phyloP scores from a whole-genome alignment of 75 land plant species.

The Cryptomeria japonica region DNA sequence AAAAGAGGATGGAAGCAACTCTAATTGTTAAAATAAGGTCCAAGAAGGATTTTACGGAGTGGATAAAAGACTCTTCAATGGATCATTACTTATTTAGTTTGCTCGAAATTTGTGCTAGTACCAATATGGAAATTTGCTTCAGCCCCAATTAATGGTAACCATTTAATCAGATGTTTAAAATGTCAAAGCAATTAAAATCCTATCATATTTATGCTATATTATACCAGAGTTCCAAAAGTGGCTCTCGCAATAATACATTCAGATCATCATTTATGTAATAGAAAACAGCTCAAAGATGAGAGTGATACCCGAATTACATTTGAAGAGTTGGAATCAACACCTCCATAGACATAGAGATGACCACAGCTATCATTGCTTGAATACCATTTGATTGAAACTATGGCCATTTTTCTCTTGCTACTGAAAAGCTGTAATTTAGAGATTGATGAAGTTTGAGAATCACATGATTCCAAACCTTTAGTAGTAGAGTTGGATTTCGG shows the following conservation, averaged over 20 bases:
- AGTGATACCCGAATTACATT: conserved; percentile 50
- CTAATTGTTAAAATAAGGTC: not conserved
- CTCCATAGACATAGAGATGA: conserved; percentile 69
- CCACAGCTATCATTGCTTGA: conserved; percentile 45
- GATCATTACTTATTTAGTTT: not conserved
- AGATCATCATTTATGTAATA: not conserved
- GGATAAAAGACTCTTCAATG: not conserved
- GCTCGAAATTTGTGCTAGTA: not conserved
- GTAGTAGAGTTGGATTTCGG: conserved; percentile 14
- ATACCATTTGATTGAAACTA: conserved; percentile 57
- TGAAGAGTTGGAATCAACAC: conserved; percentile 26
- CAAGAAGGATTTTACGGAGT: not conserved
- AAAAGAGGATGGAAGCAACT: not conserved
- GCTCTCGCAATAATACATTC: not conserved
- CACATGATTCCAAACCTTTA: conserved; percentile 13
- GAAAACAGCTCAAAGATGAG: not conserved
- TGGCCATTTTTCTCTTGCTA: conserved; percentile 70
- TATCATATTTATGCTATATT: not conserved
- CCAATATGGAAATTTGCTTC: conserved; percentile 6
- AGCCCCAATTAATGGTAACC: not conserved
- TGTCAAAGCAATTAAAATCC: not conserved
- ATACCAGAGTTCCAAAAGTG: not conserved
- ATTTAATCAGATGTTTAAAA: not conserved
- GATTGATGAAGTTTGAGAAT: conserved; percentile 34
- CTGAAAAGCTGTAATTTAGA: conserved; percentile 63